Conservation (phyloP, 2,329 filamentous ascomycete species). For the Coccinonectria pachysandricola region DNA sequence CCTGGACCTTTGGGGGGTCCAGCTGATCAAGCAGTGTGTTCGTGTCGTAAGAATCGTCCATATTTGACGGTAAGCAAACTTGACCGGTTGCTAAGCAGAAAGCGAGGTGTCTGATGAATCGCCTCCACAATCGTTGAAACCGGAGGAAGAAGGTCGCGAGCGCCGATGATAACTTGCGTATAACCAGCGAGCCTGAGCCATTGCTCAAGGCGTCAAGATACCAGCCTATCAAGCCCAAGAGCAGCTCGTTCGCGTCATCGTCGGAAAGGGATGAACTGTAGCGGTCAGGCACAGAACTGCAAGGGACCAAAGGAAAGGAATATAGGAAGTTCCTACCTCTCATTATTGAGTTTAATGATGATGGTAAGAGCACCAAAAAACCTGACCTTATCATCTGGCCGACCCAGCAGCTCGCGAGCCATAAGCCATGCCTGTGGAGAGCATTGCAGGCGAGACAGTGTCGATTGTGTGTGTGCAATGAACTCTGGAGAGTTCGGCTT, state of each 20-base stretch:
- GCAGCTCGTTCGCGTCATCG: conserved; percentile 47
- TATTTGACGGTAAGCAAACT: conserved; percentile 9
- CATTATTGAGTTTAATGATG: conserved; percentile 89
- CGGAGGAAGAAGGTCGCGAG: conserved; percentile 66
- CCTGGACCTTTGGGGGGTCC: conserved; percentile 37
- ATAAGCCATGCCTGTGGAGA: conserved; percentile 78
- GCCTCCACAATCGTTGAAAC: conserved; percentile 57
- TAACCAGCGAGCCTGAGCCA: conserved; percentile 48
- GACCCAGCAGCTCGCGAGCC: conserved; percentile 63
- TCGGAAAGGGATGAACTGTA: conserved; percentile 40
- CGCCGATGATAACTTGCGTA: conserved; percentile 67
- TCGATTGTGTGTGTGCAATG: conserved; percentile 52
- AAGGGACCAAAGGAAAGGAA: neutral
- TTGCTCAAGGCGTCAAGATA: conserved; percentile 44
- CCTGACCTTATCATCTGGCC: conserved; percentile 62
- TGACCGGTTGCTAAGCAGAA: conserved; percentile 38
- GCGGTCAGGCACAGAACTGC: neutral
- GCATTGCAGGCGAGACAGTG: conserved; percentile 68
- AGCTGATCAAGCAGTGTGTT: conserved; percentile 38
- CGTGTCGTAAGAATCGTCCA: conserved; percentile 27
- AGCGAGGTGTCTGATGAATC: conserved; percentile 50
- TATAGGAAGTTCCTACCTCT: conserved; percentile 46
- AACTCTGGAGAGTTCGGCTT: conserved; percentile 37
- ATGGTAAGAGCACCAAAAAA: conserved; percentile 93
- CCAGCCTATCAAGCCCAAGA: conserved; percentile 53